phyloP scores from a whole-genome alignment of 2,329 filamentous ascomycete species.

The Lachnellula suecica region DNA sequence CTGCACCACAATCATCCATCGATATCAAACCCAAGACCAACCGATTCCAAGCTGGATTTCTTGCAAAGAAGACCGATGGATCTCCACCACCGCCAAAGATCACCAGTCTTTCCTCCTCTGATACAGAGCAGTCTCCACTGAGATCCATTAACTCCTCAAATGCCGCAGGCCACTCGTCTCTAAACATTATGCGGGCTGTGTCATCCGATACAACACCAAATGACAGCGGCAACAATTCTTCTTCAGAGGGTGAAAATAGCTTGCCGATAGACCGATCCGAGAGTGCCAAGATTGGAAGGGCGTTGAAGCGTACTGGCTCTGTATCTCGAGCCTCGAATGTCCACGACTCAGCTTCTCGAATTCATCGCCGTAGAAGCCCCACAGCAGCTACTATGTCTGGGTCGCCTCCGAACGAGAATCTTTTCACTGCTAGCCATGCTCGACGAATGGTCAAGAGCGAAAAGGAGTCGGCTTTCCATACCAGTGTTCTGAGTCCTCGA shows the following conservation, averaged over 20 bases:
- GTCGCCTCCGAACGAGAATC: constrained; percentile 56
- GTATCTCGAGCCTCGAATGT: constrained; percentile 25
- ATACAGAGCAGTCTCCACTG: constrained; percentile 54
- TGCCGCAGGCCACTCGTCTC: constrained; percentile 45
- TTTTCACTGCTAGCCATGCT: constrained; percentile 66
- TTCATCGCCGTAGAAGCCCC: constrained; percentile 34
- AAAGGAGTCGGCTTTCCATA: constrained; percentile 53
- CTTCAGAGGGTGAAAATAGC: constrained; percentile 32
- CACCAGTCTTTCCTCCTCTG: constrained; percentile 56
- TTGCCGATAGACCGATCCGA: constrained; percentile 27
- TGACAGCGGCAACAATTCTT: constrained; percentile 37
- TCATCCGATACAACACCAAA: constrained; percentile 23
- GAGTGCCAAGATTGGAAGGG: constrained; percentile 30
- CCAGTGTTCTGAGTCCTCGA: constrained; percentile 61
- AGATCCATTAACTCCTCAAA: constrained; percentile 50
- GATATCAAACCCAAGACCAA: constrained; percentile 65
- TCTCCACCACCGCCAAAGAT: constrained; percentile 64
- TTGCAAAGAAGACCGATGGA: constrained; percentile 63
- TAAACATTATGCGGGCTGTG: constrained; percentile 34
- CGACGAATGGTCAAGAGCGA: constrained; percentile 65
- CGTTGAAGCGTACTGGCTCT: constrained; percentile 31
- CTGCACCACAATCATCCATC: constrained; percentile 56
- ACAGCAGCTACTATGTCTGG: constrained; percentile 47
- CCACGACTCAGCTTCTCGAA: constrained; percentile 24
- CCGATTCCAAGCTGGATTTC: constrained; percentile 86